phyloP scores from a whole-genome alignment of 192 early-diverging fungal genomes.

The Pilaira anomala region DNA sequence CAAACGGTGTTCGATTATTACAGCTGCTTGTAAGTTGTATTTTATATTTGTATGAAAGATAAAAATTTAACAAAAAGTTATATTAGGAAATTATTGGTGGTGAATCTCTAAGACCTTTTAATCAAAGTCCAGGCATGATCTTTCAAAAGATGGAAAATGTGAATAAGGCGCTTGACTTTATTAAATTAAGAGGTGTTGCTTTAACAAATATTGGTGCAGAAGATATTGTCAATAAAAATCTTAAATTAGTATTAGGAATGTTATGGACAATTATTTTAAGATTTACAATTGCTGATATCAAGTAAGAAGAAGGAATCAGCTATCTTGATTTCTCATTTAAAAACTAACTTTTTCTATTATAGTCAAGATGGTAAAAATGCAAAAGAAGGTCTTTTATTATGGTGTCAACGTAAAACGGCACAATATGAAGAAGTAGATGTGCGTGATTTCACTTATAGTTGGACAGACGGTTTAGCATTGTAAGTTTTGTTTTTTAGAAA shows the following conservation, averaged over 20 bases:
- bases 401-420: constrained; percentile 95
- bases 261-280: constrained; percentile 97
- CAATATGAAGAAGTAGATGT: constrained; percentile 88
- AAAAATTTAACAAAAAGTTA: constrained; percentile 25
- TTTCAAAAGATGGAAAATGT: constrained; percentile 96
- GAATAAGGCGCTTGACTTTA: constrained; percentile 92
- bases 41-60: constrained; percentile 33
- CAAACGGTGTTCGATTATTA: constrained; percentile 55
- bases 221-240: constrained; percentile 92
- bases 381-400: constrained; percentile 93
- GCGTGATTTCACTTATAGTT: constrained; percentile 88
- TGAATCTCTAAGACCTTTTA: constrained; percentile 80
- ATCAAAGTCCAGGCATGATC: constrained; percentile 83
- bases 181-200: constrained; percentile 77
- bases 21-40: constrained; percentile 53
- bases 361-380: constrained; percentile 93
- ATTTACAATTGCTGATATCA: constrained; percentile 94
- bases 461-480: constrained; percentile 93
- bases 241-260: constrained; percentile 91
- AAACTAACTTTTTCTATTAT: background rate
- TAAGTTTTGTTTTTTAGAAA: constrained; percentile 42
- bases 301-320: constrained; percentile 31
- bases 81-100: constrained; percentile 91
- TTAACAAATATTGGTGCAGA: constrained; percentile 97
- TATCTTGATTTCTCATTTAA: background rate